Conservation (phyloP, 352 stramenopile genomes). For the Phytophthora macrochlamydospora region DNA sequence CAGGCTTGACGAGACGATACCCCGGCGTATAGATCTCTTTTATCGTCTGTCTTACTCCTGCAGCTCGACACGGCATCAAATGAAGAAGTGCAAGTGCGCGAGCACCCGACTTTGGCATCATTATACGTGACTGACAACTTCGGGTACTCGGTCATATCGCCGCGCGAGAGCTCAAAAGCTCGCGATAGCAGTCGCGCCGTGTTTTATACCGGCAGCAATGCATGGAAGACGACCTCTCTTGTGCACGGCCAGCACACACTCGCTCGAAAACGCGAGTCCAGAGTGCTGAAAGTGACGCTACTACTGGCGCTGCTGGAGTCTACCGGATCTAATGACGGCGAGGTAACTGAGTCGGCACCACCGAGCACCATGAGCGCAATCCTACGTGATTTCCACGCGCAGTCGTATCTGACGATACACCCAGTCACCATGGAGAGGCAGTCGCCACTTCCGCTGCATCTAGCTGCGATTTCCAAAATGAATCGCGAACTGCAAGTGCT, state of each 20-base stretch:
- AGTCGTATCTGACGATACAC: constrained; percentile 82
- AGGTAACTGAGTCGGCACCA: constrained; percentile 22
- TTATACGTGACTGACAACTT: constrained; percentile 38
- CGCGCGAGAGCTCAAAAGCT: constrained; percentile 24
- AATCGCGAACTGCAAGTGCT: constrained; percentile 38
- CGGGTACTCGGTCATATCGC: constrained; percentile 49
- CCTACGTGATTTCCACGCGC: constrained; percentile 60
- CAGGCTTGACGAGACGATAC: constrained; percentile 38
- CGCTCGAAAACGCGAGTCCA: constrained; percentile 27
- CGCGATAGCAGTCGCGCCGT: constrained; percentile 37
- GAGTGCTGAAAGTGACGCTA: constrained; percentile 43
- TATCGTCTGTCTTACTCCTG: constrained; percentile 45
- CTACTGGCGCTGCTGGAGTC: constrained; percentile 38
- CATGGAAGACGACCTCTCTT: constrained; percentile 42
- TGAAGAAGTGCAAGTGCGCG: constrained; percentile 49
- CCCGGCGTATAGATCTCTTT: constrained; percentile 36
- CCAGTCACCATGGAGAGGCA: constrained; percentile 65
- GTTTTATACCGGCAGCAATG: constrained; percentile 32
- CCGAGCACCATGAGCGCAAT: constrained; percentile 41
- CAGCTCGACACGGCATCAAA: constrained; percentile 40
- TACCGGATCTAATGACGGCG: constrained; percentile 24
- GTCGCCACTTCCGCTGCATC: constrained; percentile 66
- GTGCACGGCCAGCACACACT: constrained; percentile 26
- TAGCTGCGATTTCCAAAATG: constrained; percentile 48
- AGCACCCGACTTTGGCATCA: constrained; percentile 36